Percentiles rank a stretch among this genome's conserved stretches.
Conservation (phyloP, 306 rosid species). For the Albizia julibrissin region DNA sequence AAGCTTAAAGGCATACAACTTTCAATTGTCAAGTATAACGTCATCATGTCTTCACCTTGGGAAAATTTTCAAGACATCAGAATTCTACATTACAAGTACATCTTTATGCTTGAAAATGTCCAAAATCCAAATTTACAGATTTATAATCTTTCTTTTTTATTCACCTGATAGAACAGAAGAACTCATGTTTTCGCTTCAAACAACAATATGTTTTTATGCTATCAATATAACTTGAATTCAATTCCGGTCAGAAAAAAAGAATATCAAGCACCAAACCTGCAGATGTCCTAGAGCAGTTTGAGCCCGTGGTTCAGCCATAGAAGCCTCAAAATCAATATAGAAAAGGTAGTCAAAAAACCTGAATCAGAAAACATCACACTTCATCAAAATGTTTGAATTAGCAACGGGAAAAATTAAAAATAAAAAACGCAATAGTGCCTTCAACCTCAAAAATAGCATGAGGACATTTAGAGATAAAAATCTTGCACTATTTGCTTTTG, state of each 20-base stretch:
- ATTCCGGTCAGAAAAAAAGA: conserved; percentile 24
- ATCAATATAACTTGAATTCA: background rate
- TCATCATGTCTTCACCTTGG: background rate
- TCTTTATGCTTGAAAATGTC: background rate
- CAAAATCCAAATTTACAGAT: background rate
- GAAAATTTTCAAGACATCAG: background rate
- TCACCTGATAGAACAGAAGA: background rate
- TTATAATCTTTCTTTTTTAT: background rate
- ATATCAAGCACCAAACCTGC: conserved; percentile 45
- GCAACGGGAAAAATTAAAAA: background rate
- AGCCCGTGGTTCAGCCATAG: conserved; percentile 62
- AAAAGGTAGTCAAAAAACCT: conserved; percentile 61
- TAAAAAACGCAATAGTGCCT: background rate
- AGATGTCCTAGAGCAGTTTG: conserved; percentile 56
- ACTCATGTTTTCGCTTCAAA: background rate
- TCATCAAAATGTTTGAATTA: conserved; percentile 22
- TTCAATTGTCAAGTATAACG: no score
- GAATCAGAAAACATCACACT: conserved; percentile 13
- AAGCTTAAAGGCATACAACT: no score
- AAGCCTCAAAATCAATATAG: conserved; percentile 62
- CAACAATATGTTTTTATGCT: background rate
- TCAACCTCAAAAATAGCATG: background rate
- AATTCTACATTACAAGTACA: background rate
- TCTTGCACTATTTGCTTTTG: background rate
- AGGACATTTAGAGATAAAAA: background rate